Conservation (phyloP, 1,284 basidiomycete genomes). For the Pseudozyma thailandica region DNA sequence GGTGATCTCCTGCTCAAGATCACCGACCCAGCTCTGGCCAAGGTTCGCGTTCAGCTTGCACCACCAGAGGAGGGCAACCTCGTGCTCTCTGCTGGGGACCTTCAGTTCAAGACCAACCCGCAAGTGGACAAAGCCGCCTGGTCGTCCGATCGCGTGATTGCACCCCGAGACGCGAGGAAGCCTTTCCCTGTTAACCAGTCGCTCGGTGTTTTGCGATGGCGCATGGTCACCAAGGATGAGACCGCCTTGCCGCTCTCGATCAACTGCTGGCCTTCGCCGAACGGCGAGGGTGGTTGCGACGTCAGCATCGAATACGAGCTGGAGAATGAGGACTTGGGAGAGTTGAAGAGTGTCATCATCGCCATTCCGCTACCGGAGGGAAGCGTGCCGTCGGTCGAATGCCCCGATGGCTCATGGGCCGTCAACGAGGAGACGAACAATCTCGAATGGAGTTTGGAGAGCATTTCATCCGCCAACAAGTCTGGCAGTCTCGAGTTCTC, state of each 20-base stretch:
- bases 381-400: slow-evolving; percentile 78
- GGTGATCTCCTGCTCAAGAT: slow-evolving; percentile 93
- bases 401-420: slow-evolving; percentile 81
- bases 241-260: slow-evolving; percentile 88
- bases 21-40: slow-evolving; percentile 79
- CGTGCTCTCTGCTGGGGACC: slow-evolving; percentile 74
- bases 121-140: slow-evolving; percentile 88
- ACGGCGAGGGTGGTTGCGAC: slow-evolving; percentile 80
- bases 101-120: slow-evolving; percentile 95
- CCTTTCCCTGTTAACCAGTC: slow-evolving; percentile 87
- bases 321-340: slow-evolving; percentile 73
- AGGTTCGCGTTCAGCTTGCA: slow-evolving; percentile 78
- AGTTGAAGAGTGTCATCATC: slow-evolving; percentile 85
- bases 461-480: slow-evolving; percentile 72
- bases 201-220: slow-evolving; percentile 85
- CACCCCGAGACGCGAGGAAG: slow-evolving; percentile 83
- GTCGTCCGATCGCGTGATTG: slow-evolving; percentile 76
- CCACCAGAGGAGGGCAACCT: slow-evolving; percentile 71
- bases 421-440: slow-evolving; percentile 81
- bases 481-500: slow-evolving; percentile 80
- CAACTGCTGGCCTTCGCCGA: slow-evolving; percentile 94
- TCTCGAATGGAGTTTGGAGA: slow-evolving; percentile 83
- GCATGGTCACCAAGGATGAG: slow-evolving; percentile 90
- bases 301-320: slow-evolving; percentile 98
- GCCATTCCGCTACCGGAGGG: slow-evolving; percentile 90